Evolutionary conservation across 1,284 basidiomycete genomes (phyloP), one percentile per base, ranked within the genome.

Genomic region (Ustilago xerochloae): DNA sequence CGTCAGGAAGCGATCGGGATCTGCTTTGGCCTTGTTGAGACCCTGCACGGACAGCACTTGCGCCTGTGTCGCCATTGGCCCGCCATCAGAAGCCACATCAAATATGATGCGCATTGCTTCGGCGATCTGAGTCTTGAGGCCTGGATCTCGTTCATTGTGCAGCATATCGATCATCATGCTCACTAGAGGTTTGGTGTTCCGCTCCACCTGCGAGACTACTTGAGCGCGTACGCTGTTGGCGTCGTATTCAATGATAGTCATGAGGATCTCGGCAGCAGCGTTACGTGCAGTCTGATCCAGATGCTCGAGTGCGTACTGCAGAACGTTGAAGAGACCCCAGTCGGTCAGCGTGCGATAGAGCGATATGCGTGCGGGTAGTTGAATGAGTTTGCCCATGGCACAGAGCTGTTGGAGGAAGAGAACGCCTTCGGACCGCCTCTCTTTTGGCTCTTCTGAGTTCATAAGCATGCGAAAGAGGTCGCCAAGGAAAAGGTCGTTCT

Each of bases 371-470:
- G 91, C 89, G 6, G 92, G 91, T 7, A 97, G 88, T 84, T 98
- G 96, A 13, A 98, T 91, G 81, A 94, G 94, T 88, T 98, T 99
- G 72, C 93, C 94, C 92, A 98, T 97, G 45, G 91, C 88, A 81
- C 93, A 93, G 8, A 99, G 89, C 78, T 97, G 94, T 79, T 97
- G 94, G 39, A 99, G 87, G 74, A 99, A 91, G 93, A 82, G 69
- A 41, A 83, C 77, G 32, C 66, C 80, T 28, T 82, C 80, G 35
- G 58, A 77, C 50, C 63, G 81, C 56, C 64, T 71, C 48, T 79
- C 66, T 26, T 68, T 51, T 2, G 62, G 35, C 28, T 67, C 67
- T 12, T 67, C 58, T 3, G 56, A 36, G 38, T 60, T 63, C 32
- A 39, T 55, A 20, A 65, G 60, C 35, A 92, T 86, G 39, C 87